Evolutionary conservation across 1,139 yeast genomes (phyloP).

Genomic region (Hansenula sp.): DNA sequence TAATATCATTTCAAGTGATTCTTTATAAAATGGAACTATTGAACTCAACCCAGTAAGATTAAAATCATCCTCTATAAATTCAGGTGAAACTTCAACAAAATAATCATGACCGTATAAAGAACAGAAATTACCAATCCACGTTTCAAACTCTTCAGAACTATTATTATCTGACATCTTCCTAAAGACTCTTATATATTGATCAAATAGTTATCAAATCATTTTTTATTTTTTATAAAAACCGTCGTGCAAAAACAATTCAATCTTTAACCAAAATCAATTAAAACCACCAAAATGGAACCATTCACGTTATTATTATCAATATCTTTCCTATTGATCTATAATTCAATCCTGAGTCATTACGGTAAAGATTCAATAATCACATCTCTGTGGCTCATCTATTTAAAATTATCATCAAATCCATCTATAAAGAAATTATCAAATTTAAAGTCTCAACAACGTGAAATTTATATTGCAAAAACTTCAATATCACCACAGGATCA

Average conservation of each 20-base stretch:
- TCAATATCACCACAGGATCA: conserved; percentile 84
- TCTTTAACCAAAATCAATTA: not conserved
- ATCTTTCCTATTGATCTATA: not conserved
- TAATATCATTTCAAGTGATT: conserved; percentile 84
- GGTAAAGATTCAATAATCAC: conserved; percentile 4
- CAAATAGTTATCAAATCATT: not conserved
- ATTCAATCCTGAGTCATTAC: not conserved
- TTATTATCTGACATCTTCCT: conserved; percentile 13
- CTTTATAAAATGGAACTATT: conserved; percentile 86
- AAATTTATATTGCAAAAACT: conserved; percentile 49
- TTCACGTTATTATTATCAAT: not conserved
- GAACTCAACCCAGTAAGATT: conserved; percentile 85
- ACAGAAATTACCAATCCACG: conserved; percentile 91
- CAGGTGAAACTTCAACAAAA: conserved; percentile 89
- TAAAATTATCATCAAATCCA: conserved; percentile 32
- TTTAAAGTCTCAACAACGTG: conserved; percentile 42
- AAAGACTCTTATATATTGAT: too few relatives aligned
- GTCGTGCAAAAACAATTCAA: not conserved
- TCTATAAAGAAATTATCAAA: conserved; percentile 30
- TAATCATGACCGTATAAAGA: conserved; percentile 87
- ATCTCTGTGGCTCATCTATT: conserved; percentile 29
- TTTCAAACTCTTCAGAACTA: conserved; percentile 55
- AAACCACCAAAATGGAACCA: not conserved
- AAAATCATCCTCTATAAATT: conserved; percentile 94
- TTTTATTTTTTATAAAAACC: not conserved